phyloP scores from a whole-genome alignment of 495 filamentous ascomycete species.

The Lasiosphaeria hispida region DNA sequence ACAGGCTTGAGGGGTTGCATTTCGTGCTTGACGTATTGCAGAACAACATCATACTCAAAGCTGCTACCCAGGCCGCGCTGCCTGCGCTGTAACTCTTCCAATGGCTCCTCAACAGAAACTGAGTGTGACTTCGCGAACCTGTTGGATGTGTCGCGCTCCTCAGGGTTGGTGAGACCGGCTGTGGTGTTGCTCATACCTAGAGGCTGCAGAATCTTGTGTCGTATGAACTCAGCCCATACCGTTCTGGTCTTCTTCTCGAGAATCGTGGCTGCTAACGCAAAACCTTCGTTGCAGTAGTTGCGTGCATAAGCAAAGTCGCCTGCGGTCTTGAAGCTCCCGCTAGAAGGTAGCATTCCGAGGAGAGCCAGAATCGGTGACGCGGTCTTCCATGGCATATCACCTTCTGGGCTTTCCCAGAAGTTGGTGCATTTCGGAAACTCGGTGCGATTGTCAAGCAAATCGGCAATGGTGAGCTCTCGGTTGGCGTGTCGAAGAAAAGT shows the following conservation, averaged over 20 bases:
- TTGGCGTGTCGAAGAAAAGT: neutral
- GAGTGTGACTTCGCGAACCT: constrained; percentile 10
- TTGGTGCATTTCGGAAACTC: constrained; percentile 17
- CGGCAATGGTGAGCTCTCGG: constrained; percentile 14
- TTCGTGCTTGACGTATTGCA: neutral
- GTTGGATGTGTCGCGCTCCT: neutral
- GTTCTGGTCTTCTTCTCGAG: constrained; percentile 10
- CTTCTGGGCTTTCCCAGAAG: constrained; percentile 23
- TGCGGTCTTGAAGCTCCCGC: neutral
- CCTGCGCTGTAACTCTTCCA: neutral
- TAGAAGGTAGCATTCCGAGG: constrained; percentile 3
- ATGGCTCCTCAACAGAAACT: neutral
- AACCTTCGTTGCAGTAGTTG: constrained; percentile 26
- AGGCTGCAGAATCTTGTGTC: constrained; percentile 9
- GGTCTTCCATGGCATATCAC: constrained; percentile 13
- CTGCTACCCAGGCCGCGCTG: neutral
- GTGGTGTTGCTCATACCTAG: constrained; percentile 15
- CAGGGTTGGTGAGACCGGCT: neutral
- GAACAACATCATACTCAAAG: neutral
- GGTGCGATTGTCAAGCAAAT: constrained; percentile 21
- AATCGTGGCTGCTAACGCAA: constrained; percentile 9
- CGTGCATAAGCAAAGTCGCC: constrained; percentile 6
- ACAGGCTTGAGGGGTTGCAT: neutral
- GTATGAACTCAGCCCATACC: constrained; percentile 8
- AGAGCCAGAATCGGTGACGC: constrained; percentile 7